phyloP scores from a whole-genome alignment of 1,139 yeast genomes.

The Wickerhamomyces sp. region DNA sequence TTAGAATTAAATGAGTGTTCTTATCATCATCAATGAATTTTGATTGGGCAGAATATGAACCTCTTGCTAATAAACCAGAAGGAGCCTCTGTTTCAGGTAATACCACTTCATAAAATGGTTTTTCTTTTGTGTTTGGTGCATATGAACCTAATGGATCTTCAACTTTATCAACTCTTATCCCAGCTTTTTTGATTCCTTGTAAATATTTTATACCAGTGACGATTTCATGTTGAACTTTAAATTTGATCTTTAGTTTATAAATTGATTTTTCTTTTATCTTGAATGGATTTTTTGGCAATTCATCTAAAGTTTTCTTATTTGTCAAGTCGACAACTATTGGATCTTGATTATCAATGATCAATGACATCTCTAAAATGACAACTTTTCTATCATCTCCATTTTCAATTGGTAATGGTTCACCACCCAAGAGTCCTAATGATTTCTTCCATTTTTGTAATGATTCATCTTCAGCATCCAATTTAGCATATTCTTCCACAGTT shows the following conservation, averaged over 20 bases:
- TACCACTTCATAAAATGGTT: constrained; percentile 73
- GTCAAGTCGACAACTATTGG: constrained; percentile 67
- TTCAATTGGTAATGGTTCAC: constrained; percentile 63
- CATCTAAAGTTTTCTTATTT: constrained; percentile 42
- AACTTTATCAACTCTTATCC: constrained; percentile 78
- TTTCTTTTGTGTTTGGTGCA: constrained; percentile 82
- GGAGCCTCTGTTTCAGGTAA: constrained; percentile 93
- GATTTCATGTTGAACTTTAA: constrained; percentile 86
- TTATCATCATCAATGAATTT: constrained; percentile 89
- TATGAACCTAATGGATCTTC: constrained; percentile 89
- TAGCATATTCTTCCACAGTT: constrained; percentile 78
- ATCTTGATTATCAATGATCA: constrained; percentile 58
- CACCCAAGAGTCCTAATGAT: constrained; percentile 66
- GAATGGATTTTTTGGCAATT: constrained; percentile 55
- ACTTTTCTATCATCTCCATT: constrained; percentile 76
- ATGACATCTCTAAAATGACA: constrained; percentile 71
- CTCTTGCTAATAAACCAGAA: constrained; percentile 82
- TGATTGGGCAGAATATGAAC: constrained; percentile 74
- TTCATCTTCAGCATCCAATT: constrained; percentile 86
- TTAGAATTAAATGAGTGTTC: constrained; percentile 63
- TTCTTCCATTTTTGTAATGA: constrained; percentile 91
- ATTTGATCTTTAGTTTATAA: constrained; percentile 69
- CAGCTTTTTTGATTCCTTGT: constrained; percentile 81
- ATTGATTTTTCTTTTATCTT: constrained; percentile 74
- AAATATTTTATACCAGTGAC: constrained; percentile 86